These are phyloP conservation scores for Pseudoneurospora amorphoporcata DNA, from an alignment of 495 filamentous ascomycete genomes.

Conservation along the genomic window DNA sequence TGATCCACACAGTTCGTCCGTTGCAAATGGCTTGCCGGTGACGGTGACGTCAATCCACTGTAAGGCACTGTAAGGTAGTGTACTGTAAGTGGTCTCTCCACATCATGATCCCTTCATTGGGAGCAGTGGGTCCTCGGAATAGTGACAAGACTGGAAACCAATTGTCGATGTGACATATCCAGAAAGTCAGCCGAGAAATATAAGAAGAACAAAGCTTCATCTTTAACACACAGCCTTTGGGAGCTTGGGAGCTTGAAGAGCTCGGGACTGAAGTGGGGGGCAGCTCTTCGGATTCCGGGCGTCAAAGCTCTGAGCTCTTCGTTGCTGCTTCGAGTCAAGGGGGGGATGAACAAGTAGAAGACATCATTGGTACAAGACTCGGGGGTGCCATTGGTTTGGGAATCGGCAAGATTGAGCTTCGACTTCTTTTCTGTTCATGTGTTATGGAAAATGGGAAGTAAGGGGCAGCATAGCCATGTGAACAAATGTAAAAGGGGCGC, in stretches of 20 bases:
- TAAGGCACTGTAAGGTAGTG: background rate
- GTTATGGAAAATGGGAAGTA: background rate
- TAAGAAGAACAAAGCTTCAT: background rate
- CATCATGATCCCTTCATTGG: background rate
- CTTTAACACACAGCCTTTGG: background rate
- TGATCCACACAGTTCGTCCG: background rate
- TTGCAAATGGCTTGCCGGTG: background rate
- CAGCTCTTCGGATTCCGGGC: background rate
- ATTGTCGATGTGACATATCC: too few species aligned
- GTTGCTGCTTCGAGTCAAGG: background rate
- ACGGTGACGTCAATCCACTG: background rate
- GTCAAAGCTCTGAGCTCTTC: background rate
- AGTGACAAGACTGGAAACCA: background rate
- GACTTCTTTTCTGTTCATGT: background rate
- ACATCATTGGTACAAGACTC: background rate
- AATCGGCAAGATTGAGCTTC: background rate
- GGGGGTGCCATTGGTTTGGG: background rate
- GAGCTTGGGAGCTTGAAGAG: background rate
- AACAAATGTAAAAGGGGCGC: background rate
- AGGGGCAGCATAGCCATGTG: background rate
- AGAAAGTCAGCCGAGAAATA: background rate
- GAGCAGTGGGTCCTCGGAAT: background rate
- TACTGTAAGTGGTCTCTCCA: background rate
- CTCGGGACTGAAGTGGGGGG: background rate
- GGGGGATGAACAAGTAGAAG: background rate